phyloP scores from a whole-genome alignment of 2,329 filamentous ascomycete genomes.

The Ascochyta lentis region DNA sequence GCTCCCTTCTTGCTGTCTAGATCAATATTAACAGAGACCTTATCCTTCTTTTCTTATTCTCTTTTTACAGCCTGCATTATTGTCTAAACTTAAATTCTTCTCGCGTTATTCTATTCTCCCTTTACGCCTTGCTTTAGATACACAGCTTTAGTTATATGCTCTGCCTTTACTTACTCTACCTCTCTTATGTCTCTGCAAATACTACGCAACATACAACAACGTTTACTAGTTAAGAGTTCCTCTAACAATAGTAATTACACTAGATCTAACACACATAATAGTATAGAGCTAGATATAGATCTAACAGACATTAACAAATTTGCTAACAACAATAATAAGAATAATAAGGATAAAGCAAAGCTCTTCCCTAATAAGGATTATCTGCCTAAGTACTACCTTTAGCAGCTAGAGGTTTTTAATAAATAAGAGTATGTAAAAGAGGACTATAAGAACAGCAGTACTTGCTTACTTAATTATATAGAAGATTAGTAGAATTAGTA shows the following conservation, averaged over 20 bases:
- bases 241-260: slow-evolving; percentile 19
- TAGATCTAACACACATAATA: slow-evolving; percentile 9
- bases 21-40: slow-evolving; percentile 5
- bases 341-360: slow-evolving; percentile 14
- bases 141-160: slow-evolving; percentile 8
- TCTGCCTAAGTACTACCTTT: slow-evolving; percentile 25
- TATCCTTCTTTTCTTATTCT: not conserved
- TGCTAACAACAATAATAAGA: slow-evolving; percentile 8
- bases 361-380: slow-evolving; percentile 18
- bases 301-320: slow-evolving; percentile 14
- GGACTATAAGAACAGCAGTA: slow-evolving; percentile 30
- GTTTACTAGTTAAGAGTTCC: slow-evolving; percentile 13
- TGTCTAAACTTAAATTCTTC: slow-evolving; percentile 4
- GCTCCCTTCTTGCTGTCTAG: slow-evolving; percentile 11
- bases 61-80: slow-evolving; percentile 9
- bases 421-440: slow-evolving; percentile 24
- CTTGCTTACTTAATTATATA: slow-evolving; percentile 22
- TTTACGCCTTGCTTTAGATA: slow-evolving; percentile 6
- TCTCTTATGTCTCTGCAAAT: slow-evolving; percentile 5
- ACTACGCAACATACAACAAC: slow-evolving; percentile 12
- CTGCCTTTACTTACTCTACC: not conserved
- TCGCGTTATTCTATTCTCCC: slow-evolving; percentile 10
- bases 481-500: slow-evolving; percentile 32
- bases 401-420: slow-evolving; percentile 21
- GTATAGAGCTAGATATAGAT: slow-evolving; percentile 21